phyloP scores from a whole-genome alignment of 2,329 filamentous ascomycete genomes.

The Apiospora sp. region DNA sequence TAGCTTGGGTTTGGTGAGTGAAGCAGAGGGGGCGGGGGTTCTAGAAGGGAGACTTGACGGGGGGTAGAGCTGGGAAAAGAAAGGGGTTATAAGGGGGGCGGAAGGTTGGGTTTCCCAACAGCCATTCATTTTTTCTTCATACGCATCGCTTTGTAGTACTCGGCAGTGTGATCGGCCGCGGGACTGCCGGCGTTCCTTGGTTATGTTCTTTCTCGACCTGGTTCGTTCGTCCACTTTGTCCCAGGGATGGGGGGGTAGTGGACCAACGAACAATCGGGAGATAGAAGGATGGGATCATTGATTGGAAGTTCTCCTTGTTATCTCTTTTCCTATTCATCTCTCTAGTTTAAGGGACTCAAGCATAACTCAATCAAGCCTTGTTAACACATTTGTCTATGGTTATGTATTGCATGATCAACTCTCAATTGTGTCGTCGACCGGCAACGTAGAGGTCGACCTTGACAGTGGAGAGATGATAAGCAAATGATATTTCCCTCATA shows the following conservation, averaged over 20 bases:
- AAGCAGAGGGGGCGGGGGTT: neutral
- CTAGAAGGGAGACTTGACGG: too few species aligned
- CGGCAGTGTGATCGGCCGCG: neutral
- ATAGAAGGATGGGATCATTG: neutral
- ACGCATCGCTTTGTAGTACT: neutral
- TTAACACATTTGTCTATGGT: neutral
- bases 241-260: neutral
- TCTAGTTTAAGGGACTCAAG: neutral
- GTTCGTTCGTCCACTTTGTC: neutral
- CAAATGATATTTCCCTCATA: too few species aligned
- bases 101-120: neutral
- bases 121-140: neutral
- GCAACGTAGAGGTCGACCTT: too few species aligned
- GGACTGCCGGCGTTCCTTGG: neutral
- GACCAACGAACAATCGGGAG: neutral
- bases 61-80: neutral
- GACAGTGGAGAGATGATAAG: too few species aligned
- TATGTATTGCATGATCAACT: neutral
- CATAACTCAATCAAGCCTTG: constrained; percentile 20
- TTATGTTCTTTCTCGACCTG: neutral
- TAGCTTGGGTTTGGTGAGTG: neutral
- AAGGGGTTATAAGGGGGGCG: neutral
- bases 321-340: neutral
- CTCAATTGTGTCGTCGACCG: too few species aligned
- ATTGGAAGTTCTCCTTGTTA: neutral